Conservation (phyloP, 768 basidiomycete species). For the Trichaptum fuscoviolaceum region DNA sequence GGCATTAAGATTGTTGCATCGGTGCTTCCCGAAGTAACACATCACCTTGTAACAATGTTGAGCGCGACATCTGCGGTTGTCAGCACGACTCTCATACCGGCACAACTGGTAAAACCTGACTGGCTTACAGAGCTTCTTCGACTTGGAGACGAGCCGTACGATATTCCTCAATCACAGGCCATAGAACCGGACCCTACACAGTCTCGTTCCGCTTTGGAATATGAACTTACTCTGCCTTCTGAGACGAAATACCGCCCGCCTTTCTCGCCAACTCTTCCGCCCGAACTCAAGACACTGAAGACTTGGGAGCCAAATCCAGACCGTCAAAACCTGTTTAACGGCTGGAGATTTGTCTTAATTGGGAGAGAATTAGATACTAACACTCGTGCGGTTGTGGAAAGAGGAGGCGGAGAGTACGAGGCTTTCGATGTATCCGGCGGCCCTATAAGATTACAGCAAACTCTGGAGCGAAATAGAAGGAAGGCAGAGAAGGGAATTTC, state of each 20-base stretch:
- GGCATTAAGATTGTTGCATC: constrained; percentile 53
- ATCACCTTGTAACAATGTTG: constrained; percentile 55
- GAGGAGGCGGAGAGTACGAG: constrained; percentile 60
- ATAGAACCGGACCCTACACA: constrained; percentile 26
- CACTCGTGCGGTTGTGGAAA: constrained; percentile 46
- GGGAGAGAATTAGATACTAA: constrained; percentile 43
- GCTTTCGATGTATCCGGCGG: constrained; percentile 51
- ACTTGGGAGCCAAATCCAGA: constrained; percentile 68
- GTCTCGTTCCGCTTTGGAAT: constrained; percentile 39
- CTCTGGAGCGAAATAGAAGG: constrained; percentile 45
- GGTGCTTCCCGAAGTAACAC: constrained; percentile 45
- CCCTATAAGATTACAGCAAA: constrained; percentile 42
- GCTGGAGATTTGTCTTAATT: constrained; percentile 55
- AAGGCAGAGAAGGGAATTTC: constrained; percentile 44
- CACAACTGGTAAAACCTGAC: constrained; percentile 56
- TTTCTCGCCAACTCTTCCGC: constrained; percentile 46
- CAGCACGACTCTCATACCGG: constrained; percentile 52
- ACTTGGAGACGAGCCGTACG: constrained; percentile 34
- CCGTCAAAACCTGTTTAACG: constrained; percentile 47
- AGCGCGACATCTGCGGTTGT: constrained; percentile 45
- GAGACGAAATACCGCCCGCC: constrained; percentile 53
- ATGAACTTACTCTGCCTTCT: constrained; percentile 43
- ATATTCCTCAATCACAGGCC: constrained; percentile 11
- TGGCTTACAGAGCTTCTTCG: constrained; percentile 63
- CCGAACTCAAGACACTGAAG: constrained; percentile 43